Conservation (phyloP, 2,329 filamentous ascomycete species). For the Neofusicoccum sp. region DNA sequence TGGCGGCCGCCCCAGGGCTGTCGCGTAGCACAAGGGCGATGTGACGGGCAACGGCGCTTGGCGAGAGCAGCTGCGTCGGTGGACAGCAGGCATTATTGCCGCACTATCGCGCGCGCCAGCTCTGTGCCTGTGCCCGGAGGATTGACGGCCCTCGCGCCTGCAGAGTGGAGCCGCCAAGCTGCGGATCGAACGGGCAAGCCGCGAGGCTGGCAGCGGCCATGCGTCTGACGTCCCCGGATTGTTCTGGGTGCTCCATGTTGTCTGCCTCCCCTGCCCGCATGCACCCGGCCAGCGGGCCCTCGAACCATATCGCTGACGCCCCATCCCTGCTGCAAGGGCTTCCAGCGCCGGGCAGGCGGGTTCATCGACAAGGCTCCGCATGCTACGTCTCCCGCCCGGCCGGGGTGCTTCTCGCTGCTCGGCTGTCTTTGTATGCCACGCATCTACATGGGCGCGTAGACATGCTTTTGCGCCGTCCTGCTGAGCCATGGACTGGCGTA, state of each 20-base stretch:
- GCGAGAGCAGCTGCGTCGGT: not conserved
- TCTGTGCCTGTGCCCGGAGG: conserved; percentile 7
- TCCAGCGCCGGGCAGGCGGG: not conserved
- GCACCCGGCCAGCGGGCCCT: conserved; percentile 8
- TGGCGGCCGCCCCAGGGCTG: not conserved
- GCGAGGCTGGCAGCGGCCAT: conserved; percentile 6
- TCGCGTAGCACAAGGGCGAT: conserved; percentile 3
- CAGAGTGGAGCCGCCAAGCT: conserved; percentile 13
- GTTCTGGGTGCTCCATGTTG: not conserved
- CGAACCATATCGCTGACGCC: conserved; percentile 11
- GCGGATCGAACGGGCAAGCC: conserved; percentile 16
- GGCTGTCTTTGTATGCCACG: conserved; percentile 17
- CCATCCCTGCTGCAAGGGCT: conserved; percentile 15
- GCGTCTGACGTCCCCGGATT: conserved; percentile 14
- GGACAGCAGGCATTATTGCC: not conserved
- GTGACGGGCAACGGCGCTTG: not conserved
- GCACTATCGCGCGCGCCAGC: not conserved
- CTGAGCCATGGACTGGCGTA: conserved; percentile 7
- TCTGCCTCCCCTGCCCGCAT: not conserved
- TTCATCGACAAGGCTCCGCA: not conserved
- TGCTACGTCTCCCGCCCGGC: conserved; percentile 4
- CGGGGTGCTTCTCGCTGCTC: conserved; percentile 5
- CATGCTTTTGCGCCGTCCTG: not conserved
- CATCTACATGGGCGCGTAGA: conserved; percentile 6
- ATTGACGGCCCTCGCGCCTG: not conserved